A percentile compares a stretch with the other conserved stretches of the same genome.
These are phyloP conservation scores for Termitomyces sp. DNA, from an alignment of 768 basidiomycete genomes.

Conservation along the genomic window DNA sequence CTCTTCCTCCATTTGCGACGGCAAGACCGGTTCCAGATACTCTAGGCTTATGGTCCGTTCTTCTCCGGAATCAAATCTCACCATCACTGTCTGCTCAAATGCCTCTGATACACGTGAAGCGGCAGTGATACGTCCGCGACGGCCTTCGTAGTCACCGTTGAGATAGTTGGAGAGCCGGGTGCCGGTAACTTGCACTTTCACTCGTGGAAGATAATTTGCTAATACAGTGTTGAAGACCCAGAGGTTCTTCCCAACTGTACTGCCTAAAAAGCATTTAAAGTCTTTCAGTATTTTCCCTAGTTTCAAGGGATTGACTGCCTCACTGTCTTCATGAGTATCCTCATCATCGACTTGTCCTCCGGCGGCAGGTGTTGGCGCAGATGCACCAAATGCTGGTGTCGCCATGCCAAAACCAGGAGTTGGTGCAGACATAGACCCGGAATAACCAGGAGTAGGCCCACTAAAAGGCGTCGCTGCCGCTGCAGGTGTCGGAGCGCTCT, in stretches of 20 bases:
- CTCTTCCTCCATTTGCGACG: constrained; percentile 34
- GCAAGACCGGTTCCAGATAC: constrained; percentile 36
- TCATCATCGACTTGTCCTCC: constrained; percentile 7
- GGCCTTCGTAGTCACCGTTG: constrained; percentile 24
- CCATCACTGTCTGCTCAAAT: constrained; percentile 18
- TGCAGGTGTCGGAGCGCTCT: constrained; percentile 52
- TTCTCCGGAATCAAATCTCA: constrained; percentile 25
- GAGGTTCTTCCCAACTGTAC: constrained; percentile 2
- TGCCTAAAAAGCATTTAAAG: neutral
- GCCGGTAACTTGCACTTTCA: constrained; percentile 13
- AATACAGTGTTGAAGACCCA: constrained; percentile 20
- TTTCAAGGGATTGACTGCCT: neutral
- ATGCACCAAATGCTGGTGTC: constrained; percentile 6
- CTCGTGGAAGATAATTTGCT: constrained; percentile 10
- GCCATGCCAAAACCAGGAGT: constrained; percentile 10
- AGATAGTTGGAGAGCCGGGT: constrained; percentile 16
- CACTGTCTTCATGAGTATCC: neutral
- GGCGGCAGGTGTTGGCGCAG: constrained; percentile 9
- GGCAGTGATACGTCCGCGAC: constrained; percentile 20
- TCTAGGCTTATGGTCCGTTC: constrained; percentile 31
- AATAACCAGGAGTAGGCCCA: constrained; percentile 24
- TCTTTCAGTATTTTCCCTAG: neutral
- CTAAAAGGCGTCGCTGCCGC: constrained; percentile 30
- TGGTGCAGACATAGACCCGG: constrained; percentile 9
- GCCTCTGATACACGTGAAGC: constrained; percentile 21